Evolutionary conservation across 2,329 filamentous ascomycete species (phyloP).

Genomic region (Ophiostoma triangulosporum): DNA sequence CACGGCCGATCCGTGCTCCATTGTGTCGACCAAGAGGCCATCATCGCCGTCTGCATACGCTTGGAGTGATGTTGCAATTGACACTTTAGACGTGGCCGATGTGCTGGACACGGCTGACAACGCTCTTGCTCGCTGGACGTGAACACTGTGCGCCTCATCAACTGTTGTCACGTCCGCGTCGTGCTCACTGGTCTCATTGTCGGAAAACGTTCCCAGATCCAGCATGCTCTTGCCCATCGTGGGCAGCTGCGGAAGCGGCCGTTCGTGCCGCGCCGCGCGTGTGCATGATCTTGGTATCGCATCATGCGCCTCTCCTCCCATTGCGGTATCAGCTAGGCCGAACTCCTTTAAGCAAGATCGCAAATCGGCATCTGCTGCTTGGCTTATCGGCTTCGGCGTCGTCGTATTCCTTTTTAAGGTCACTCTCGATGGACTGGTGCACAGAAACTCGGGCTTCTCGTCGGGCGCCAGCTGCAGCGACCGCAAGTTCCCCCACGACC

Average conservation of each 20-base stretch:
- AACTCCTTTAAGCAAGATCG: too few relatives aligned
- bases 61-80: not conserved
- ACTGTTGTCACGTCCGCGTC: not conserved
- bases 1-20: constrained; percentile 5
- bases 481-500: constrained; percentile 35
- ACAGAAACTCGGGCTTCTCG: constrained; percentile 8
- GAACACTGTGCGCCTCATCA: not conserved
- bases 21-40: not conserved
- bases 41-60: constrained; percentile 2
- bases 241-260: not conserved
- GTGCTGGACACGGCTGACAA: not conserved
- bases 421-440: not conserved
- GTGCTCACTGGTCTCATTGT: not conserved
- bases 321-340: not conserved
- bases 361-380: too few relatives aligned
- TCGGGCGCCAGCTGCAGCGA: constrained; percentile 33
- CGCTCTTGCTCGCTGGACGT: not conserved
- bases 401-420: not conserved
- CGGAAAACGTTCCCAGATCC: not conserved
- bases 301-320: not conserved
- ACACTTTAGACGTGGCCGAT: not conserved
- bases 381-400: too few relatives aligned
- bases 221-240: not conserved
- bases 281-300: not conserved
- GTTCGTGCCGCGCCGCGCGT: not conserved